Base-by-base conservation (phyloP, 805 yeast genomes). In the Candida ortonii region DNA sequence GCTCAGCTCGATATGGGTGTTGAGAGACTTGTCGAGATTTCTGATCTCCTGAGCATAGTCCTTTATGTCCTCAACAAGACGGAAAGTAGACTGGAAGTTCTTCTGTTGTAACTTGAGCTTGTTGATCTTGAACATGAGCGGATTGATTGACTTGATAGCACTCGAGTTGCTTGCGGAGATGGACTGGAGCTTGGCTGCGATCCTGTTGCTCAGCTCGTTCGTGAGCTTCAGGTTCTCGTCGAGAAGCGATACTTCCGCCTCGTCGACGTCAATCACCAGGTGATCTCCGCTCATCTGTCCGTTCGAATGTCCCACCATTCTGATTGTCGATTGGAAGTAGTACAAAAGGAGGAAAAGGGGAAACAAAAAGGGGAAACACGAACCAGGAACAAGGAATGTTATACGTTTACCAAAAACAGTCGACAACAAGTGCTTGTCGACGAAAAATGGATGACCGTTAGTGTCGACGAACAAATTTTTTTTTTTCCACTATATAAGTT, bases 231-330 rank as follows among this genome's bases (percentile, higher is more conserved):
- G 66, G 34, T 83, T 80, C 50, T 84, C 93, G 33, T 85, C 83
- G 20, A 88, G 69, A 4, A 88, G 88, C 2, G 86, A 80, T 21
- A 86, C 79, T 47, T 87, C 96, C 2, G 89, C 88, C 54, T 82
- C 90, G 50, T 84, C 89, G 3, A 78, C 65, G 49, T 82, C 89
- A 17, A 77, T 42, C 11, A 34, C 29, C 19, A 43, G 35, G 14
- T 42, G 39, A 23, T 25, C 28, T 18, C 13, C 9, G 25, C 16
- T 6, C n/a, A n/a, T n/a, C n/a, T 28, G 18, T 23, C n/a, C n/a
- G n/a, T n/a, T n/a, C n/a, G n/a, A n/a, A n/a, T n/a, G n/a, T n/a
- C n/a, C n/a, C n/a, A n/a, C 20, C 16, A 15, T 23, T 14, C 13
- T 12, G 11, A 14, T 10, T 11, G 17, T 26, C 11, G 27, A 13